Base-by-base conservation (phyloP, 179 eudicot species). In the Amaranthus tricolor region DNA sequence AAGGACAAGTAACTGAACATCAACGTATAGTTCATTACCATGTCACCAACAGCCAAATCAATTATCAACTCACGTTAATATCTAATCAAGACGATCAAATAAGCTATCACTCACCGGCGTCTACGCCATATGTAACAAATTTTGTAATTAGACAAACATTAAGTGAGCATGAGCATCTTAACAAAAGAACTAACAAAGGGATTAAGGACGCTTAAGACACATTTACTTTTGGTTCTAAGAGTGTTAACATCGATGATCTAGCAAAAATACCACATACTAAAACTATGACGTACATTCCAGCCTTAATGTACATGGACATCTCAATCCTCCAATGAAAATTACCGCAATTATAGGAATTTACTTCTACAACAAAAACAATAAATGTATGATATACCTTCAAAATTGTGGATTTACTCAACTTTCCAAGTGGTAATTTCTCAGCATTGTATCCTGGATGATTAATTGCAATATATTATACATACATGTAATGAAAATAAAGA, bases 351-450 rank as follows among this genome's bases (percentile, higher is more conserved):
- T 2, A 31, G 40, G 40, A 31, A 31, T 31, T 31, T 31, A 2
- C 40, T 1, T 1, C 40, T 2, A 31, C 40, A 31, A 31, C 40
- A 31, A 31, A 31, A 15, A 51, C 20, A 44, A 68, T 17, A 11
- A 31, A n/a, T 7, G 48, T 50, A 56, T 63, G 9, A 66, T 68
- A 73, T 84, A 88, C 99, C 97, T 89, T 93, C 71, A 81, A 83
- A 82, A 95, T 91, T 74, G 99, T 95, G 15, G 91, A 83, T 78
- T 89, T 93, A 92, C 99, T 93, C 73, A 95, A 82, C 80, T 95
- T 95, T 71, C 99, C 99, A 63, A 95, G 90, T 6, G 99, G 99
- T 74, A 95, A 82, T 80, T 95, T 95, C 70, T 95, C 96, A 71
- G 99, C 99, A 85, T 95, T 95, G 84, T 95, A 95, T 71, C 99